These are phyloP conservation scores for Orbilia ellipsospora DNA, from an alignment of 2,329 filamentous ascomycete genomes.

Conservation along the genomic window DNA sequence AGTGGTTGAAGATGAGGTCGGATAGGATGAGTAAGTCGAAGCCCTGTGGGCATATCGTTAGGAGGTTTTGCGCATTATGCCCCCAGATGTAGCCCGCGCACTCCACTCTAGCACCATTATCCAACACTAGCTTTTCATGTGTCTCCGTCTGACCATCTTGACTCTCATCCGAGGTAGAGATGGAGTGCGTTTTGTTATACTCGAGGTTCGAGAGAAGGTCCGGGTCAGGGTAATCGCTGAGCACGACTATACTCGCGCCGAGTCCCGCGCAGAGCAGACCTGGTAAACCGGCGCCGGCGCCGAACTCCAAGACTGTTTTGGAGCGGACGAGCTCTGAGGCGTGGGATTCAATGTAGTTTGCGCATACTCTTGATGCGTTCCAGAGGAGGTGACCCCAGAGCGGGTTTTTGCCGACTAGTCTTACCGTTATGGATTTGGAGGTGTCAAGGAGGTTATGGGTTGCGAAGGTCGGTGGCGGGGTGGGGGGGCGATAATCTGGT, in stretches of 20 bases:
- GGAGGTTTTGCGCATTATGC: constrained; percentile 70
- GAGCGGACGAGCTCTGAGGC: constrained; percentile 70
- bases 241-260: constrained; percentile 70
- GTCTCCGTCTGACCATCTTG: background rate
- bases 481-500: constrained; percentile 77
- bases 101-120: constrained; percentile 64
- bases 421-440: constrained; percentile 71
- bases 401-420: constrained; percentile 86
- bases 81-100: constrained; percentile 88
- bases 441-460: constrained; percentile 75
- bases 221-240: constrained; percentile 66
- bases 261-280: constrained; percentile 79
- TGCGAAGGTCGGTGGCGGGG: constrained; percentile 78
- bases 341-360: constrained; percentile 79
- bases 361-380: constrained; percentile 85
- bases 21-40: constrained; percentile 89
- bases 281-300: constrained; percentile 86
- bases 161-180: constrained; percentile 1
- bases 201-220: constrained; percentile 84
- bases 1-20: constrained; percentile 90
- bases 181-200: constrained; percentile 75
- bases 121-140: constrained; percentile 33
- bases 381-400: constrained; percentile 91
- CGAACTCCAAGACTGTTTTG: constrained; percentile 85
- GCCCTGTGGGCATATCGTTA: constrained; percentile 68